Evolutionary conservation across 2,329 filamentous ascomycete genomes (phyloP).

Genomic region (Phaeosphaeria sp.): DNA sequence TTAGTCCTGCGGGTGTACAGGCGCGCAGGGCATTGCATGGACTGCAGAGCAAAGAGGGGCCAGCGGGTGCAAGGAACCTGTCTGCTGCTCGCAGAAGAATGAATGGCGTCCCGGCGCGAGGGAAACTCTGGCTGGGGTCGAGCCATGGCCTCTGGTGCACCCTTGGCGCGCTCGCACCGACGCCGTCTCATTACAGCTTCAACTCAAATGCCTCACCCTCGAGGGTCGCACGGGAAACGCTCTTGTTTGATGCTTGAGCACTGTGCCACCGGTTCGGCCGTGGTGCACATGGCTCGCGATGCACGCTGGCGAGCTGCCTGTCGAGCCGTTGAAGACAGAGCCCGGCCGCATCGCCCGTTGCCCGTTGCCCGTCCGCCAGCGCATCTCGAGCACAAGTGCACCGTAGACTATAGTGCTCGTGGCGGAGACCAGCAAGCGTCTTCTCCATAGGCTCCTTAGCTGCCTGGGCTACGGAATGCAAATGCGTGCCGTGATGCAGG

Average conservation of each 20-base stretch:
- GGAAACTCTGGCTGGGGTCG: conserved; percentile 22
- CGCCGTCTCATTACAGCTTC: conserved; percentile 14
- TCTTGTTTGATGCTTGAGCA: conserved; percentile 3
- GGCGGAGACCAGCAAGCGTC: background rate
- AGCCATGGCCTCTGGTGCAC: conserved; percentile 16
- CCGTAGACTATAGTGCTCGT: background rate
- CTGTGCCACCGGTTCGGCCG: conserved; percentile 1
- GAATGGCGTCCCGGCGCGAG: conserved; percentile 23
- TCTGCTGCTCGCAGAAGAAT: conserved; percentile 10
- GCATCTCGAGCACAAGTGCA: background rate
- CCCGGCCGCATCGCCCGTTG: background rate
- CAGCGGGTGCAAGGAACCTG: background rate
- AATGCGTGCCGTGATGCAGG: conserved; percentile 2
- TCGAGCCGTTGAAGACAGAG: background rate
- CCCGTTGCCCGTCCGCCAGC: background rate
- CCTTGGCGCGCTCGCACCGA: conserved; percentile 25
- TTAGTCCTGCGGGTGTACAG: conserved; percentile 25
- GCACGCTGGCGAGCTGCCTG: conserved; percentile 1
- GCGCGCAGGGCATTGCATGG: conserved; percentile 33
- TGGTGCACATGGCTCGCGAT: conserved; percentile 9
- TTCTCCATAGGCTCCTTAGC: background rate
- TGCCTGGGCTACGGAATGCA: background rate
- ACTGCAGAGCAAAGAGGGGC: background rate
- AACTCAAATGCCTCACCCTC: conserved; percentile 17
- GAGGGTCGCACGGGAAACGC: conserved; percentile 3